phyloP scores from a whole-genome alignment of 441 rosid genomes.

The Croton setiger region DNA sequence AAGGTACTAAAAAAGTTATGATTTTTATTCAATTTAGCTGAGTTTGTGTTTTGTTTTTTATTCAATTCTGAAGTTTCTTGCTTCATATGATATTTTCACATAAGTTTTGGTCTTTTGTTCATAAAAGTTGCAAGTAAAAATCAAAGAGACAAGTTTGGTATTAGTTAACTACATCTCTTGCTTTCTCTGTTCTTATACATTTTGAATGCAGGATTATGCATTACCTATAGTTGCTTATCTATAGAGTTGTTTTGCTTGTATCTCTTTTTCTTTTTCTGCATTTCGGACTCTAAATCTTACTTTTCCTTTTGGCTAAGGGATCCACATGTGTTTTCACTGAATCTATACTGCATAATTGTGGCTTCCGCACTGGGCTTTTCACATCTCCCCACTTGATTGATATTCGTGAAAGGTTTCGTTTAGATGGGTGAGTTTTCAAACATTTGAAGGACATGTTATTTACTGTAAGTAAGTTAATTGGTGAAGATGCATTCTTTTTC shows the following conservation, averaged over 20 bases:
- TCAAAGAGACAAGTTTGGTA: not conserved
- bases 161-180: not conserved
- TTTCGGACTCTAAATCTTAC: not conserved
- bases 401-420: constrained; percentile 90
- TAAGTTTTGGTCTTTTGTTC: no score
- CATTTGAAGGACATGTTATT: not conserved
- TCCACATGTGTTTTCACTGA: constrained; percentile 90
- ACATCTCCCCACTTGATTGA: constrained; percentile 97
- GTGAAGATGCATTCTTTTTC: not conserved
- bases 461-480: not conserved
- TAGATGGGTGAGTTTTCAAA: constrained; percentile 64
- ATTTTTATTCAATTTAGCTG: not conserved
- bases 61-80: not conserved
- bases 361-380: constrained; percentile 90
- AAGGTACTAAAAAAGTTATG: constrained; percentile 46
- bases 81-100: not conserved
- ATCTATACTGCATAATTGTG: constrained; percentile 81
- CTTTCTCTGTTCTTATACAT: not conserved
- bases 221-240: not conserved
- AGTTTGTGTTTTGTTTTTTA: not conserved
- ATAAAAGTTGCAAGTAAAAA: no score
- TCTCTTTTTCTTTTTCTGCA: not conserved
- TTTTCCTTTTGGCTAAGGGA: constrained; percentile 44
- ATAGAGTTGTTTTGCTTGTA: not conserved
- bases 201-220: not conserved